Conservation (phyloP, 352 stramenopile genomes). For the Globisporangium perplexum region DNA sequence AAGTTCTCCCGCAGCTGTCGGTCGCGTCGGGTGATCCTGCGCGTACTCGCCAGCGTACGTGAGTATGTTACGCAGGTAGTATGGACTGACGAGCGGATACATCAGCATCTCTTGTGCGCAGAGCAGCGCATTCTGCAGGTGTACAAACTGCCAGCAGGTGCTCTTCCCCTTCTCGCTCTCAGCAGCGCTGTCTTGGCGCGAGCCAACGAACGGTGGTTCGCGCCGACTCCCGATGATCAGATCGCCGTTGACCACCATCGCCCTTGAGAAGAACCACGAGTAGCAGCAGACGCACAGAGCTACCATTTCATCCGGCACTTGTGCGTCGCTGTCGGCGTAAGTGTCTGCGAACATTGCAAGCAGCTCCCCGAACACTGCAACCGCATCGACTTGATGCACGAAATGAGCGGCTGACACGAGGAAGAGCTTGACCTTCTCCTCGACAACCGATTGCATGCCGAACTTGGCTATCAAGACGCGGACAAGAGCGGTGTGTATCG, state of each 20-base stretch:
- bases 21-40: conserved; percentile 16
- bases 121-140: conserved; percentile 38
- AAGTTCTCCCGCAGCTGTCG: not conserved
- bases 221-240: conserved; percentile 10
- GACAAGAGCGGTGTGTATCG: conserved; percentile 39
- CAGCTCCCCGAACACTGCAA: conserved; percentile 69
- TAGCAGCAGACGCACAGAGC: conserved; percentile 51
- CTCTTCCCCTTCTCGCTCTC: conserved; percentile 15
- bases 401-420: conserved; percentile 56
- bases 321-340: conserved; percentile 17
- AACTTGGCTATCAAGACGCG: conserved; percentile 42
- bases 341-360: conserved; percentile 34
- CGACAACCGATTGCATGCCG: conserved; percentile 40
- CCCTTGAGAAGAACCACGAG: conserved; percentile 51
- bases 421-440: conserved; percentile 61
- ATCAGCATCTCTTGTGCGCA: conserved; percentile 66
- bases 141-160: conserved; percentile 61
- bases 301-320: conserved; percentile 40
- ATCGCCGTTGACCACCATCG: conserved; percentile 53
- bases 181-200: not conserved
- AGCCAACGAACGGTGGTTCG: not conserved
- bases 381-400: conserved; percentile 38
- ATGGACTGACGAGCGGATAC: conserved; percentile 64
- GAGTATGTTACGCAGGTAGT: conserved; percentile 53
- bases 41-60: conserved; percentile 46